Conservation (phyloP, 805 yeast genomes). For the Saccharomyces cerevisiae region DNA sequence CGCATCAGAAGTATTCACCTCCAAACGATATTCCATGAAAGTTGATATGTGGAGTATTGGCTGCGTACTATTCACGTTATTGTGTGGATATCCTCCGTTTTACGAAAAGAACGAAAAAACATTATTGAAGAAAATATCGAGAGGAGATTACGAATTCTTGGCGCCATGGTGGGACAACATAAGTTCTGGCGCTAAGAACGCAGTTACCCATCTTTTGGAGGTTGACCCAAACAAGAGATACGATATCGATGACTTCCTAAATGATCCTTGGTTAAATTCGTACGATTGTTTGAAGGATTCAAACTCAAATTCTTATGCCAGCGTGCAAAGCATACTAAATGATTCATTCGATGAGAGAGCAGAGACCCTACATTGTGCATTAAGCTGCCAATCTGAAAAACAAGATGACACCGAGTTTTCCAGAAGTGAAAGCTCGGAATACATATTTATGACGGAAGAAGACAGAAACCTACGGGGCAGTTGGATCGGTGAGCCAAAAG, state of each 20-base stretch:
- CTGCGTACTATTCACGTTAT: conserved; percentile 81
- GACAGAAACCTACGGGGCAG: background rate
- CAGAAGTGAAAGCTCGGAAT: background rate
- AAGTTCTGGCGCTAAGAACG: conserved; percentile 54
- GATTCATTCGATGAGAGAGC: background rate
- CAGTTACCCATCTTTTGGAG: conserved; percentile 59
- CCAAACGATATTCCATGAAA: conserved; percentile 79
- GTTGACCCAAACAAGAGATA: conserved; percentile 61
- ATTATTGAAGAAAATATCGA: conserved; percentile 54
- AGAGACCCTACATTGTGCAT: background rate
- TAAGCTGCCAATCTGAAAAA: background rate
- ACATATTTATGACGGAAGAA: background rate
- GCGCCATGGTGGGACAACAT: conserved; percentile 86
- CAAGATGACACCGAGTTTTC: background rate
- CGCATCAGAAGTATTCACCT: conserved; percentile 93
- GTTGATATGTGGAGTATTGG: conserved; percentile 99
- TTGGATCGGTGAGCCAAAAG: background rate
- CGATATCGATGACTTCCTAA: conserved; percentile 53
- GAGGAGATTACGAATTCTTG: conserved; percentile 60
- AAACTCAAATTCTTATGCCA: background rate
- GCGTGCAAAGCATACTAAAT: background rate
- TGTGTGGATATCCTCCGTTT: conserved; percentile 97
- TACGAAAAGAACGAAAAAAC: conserved; percentile 60
- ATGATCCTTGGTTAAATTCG: conserved; percentile 56
- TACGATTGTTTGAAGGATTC: conserved; percentile 15